phyloP scores from a whole-genome alignment of 129 eudicot genomes.

The Tagetes patula region DNA sequence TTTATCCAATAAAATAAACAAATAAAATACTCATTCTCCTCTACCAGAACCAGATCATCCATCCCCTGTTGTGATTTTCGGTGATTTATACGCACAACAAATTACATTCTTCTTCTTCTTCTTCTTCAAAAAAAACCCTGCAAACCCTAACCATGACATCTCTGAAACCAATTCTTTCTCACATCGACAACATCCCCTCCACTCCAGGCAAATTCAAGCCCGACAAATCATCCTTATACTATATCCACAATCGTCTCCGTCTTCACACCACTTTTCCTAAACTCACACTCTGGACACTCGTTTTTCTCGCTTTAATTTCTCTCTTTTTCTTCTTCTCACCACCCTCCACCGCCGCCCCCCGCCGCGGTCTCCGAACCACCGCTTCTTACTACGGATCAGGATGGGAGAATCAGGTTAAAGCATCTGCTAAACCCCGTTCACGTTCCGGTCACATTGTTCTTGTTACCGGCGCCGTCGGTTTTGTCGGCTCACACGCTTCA shows the following conservation, averaged over 20 bases:
- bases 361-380: slow-evolving; percentile 43
- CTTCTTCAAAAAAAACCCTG: not conserved
- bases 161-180: slow-evolving; percentile 48
- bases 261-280: slow-evolving; percentile 45
- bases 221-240: slow-evolving; percentile 39
- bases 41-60: not conserved
- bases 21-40: not conserved
- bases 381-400: slow-evolving; percentile 39
- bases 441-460: slow-evolving; percentile 43
- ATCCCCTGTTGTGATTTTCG: not conserved
- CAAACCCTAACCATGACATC: slow-evolving; percentile 40
- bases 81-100: not conserved
- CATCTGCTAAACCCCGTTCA: slow-evolving; percentile 50
- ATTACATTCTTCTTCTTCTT: not conserved
- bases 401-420: slow-evolving; percentile 52
- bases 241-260: slow-evolving; percentile 49
- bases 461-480: slow-evolving; percentile 72
- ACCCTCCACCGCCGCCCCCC: slow-evolving; percentile 36
- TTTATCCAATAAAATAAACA: not conserved
- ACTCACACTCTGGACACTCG: slow-evolving; percentile 56
- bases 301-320: slow-evolving; percentile 43
- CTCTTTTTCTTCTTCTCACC: slow-evolving; percentile 44
- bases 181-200: slow-evolving; percentile 52
- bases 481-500: slow-evolving; percentile 63
- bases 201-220: slow-evolving; percentile 65